phyloP scores from a whole-genome alignment of 2,329 filamentous ascomycete genomes.

The Tolypocladium tropicale region DNA sequence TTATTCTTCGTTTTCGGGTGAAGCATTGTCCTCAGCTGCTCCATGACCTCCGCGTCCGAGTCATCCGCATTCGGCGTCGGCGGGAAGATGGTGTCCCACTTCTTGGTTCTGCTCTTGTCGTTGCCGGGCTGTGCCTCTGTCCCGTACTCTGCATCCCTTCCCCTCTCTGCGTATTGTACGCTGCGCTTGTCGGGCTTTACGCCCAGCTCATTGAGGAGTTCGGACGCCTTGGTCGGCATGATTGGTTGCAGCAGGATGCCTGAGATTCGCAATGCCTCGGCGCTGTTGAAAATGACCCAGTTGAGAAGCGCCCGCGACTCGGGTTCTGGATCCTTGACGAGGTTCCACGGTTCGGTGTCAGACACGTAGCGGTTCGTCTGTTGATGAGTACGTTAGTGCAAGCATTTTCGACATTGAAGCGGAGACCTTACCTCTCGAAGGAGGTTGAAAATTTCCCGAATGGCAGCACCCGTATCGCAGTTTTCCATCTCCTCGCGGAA shows the following conservation, averaged over 20 bases:
- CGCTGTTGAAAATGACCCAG: conserved; percentile 55
- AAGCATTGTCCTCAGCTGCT: conserved; percentile 7
- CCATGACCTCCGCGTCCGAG: conserved; percentile 11
- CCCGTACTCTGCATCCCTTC: conserved; percentile 63
- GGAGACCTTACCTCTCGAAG: conserved; percentile 44
- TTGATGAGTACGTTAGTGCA: conserved; percentile 5
- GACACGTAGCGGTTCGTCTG: conserved; percentile 41
- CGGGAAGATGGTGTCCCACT: conserved; percentile 40
- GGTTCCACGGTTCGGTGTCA: conserved; percentile 57
- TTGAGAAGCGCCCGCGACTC: conserved; percentile 34
- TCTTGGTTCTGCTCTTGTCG: conserved; percentile 20
- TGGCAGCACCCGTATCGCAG: conserved; percentile 53
- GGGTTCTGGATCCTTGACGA: conserved; percentile 27
- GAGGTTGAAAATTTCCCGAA: conserved; percentile 53
- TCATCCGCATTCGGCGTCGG: conserved; percentile 20
- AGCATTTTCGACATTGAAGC: too few relatives aligned
- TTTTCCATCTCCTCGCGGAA: conserved; percentile 49
- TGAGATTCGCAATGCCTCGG: conserved; percentile 67
- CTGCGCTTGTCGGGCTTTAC: conserved; percentile 54
- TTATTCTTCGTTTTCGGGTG: conserved; percentile 13
- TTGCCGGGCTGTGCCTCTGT: conserved; percentile 12
- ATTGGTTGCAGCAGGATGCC: conserved; percentile 85
- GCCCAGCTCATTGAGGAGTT: conserved; percentile 67
- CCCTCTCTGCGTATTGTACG: conserved; percentile 50
- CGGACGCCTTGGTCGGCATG: conserved; percentile 68